Evolutionary conservation across 371 early-diverging fungal genomes (phyloP), one percentile per base, ranked within the genome.

Genomic region (Mortierella sp.): DNA sequence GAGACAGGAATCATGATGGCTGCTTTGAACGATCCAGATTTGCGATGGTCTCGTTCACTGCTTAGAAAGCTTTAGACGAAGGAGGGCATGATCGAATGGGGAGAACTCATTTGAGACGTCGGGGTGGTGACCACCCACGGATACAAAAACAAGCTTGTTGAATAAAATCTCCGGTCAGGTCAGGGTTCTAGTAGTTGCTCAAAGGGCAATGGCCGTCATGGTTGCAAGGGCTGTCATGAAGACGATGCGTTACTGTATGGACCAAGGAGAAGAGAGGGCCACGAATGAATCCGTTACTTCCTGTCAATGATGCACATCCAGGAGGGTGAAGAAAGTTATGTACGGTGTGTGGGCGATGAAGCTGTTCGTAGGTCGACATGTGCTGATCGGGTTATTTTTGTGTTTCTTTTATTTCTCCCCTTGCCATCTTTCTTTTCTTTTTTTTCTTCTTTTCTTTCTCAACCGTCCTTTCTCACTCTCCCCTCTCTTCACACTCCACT

Each of bases 401-500:
- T 21, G 24, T 21, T 53, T 53, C 53, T 26, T 59, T 59, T 59
- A 67, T 69, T 50, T 69, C 61, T 64, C 44, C 71, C 72, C 19
- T 37, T 57, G 13, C n/a, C 54, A 0, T 61, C 16, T 16, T 28
- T 59, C 50, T 57, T 69, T 24, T 71, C 46, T 13, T 50, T 64
- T 67, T 55, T 67, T 19, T 43, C 37, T 31, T 48, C 54, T 75
- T 31, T 72, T 71, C 28, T 59, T 34, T 54, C 21, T 46, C 24
- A 40, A 40, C 43, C 6, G 43, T 73, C 40, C 46, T 34, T 55
- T 24, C 53, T 44, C 40, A n/a, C 21, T 57, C 24, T 21, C 16
- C 69, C 57, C 14, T 40, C 19, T 24, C n/a, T 11, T 19, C 53
- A 34, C 61, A 31, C 34, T 19, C 31, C 34, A 31, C 61, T 61